These are phyloP conservation scores for Penicillium tannophilum DNA, from an alignment of 495 filamentous ascomycete species.

Conservation along the genomic window DNA sequence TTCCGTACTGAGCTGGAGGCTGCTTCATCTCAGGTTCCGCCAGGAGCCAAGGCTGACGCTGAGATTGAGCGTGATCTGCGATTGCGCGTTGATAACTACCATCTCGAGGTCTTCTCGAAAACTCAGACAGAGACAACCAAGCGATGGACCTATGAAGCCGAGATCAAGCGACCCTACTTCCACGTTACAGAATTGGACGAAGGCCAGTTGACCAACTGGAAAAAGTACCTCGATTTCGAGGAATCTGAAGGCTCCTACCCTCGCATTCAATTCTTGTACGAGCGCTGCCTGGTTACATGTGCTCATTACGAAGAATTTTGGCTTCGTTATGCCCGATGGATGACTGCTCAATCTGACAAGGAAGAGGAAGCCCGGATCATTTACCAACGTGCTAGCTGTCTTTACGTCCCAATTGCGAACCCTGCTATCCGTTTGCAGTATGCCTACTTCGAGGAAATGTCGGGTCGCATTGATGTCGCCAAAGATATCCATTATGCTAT, in stretches of 20 bases:
- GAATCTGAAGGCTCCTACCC: constrained; percentile 78
- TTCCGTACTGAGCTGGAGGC: constrained; percentile 72
- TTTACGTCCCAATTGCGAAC: constrained; percentile 82
- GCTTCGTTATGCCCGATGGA: constrained; percentile 97
- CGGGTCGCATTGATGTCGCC: constrained; percentile 72
- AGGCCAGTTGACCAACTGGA: constrained; percentile 86
- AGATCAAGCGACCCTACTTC: constrained; percentile 96
- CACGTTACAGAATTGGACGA: constrained; percentile 92
- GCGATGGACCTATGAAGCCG: constrained; percentile 92
- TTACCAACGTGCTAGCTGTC: constrained; percentile 80
- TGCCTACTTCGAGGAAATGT: constrained; percentile 91
- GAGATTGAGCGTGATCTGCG: constrained; percentile 86
- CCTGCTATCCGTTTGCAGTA: constrained; percentile 85
- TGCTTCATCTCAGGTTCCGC: constrained; percentile 46
- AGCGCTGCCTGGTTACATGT: constrained; percentile 88
- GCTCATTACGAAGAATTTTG: constrained; percentile 98
- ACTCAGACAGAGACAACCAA: constrained; percentile 90
- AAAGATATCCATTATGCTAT: constrained; percentile 83
- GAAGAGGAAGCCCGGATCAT: constrained; percentile 92
- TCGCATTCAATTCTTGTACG: constrained; percentile 82
- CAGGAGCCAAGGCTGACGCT: constrained; percentile 59
- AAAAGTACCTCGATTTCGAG: constrained; percentile 96
- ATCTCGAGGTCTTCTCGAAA: constrained; percentile 77
- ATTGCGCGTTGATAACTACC: constrained; percentile 73
- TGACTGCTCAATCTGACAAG: constrained; percentile 78